Base-by-base conservation (phyloP, 345 rosid genomes). In the Psidium guajava region DNA sequence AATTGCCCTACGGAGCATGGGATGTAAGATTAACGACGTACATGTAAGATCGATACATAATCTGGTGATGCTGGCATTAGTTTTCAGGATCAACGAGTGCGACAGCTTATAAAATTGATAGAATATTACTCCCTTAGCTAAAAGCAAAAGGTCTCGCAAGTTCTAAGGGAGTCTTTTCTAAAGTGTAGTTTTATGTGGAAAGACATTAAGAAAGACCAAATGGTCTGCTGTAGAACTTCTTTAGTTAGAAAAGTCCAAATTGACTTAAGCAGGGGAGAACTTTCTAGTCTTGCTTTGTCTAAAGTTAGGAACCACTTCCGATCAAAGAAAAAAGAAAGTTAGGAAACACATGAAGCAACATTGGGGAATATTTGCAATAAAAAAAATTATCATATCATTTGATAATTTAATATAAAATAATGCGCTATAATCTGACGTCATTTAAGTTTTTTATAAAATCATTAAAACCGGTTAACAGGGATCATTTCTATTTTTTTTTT, bases 401-500 rank as follows among this genome's bases (percentile, higher is more conserved):
- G 7, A 4, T 16, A 0, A 16, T 69, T 69, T 64, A 64, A 5
- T 32, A 16, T 0, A 3, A 0, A 3, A 4, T 3, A 64, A 64
- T 0, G 16, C 18, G 4, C 32, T 32, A 27, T 16, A 1, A 64
- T 16, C 0, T 1, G 0, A 2, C 50, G 12, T 3, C 9, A 9
- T 9, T 49, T 49, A 32, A 64, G 32, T 8, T 20, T 15, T 36
- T 12, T 6, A 2, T 1, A 1, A 36, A 8, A 36, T 69, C 24
- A 32, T 36, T 18, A 18, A 61, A 22, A 36, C 9, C 24, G 24
- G 1, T 10, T 15, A 16, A 16, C 44, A 2, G 2, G 18, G 16
- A 18, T 16, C 77, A 36, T 69, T 18, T 36, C 24, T 11, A 36
- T 32, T 4, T 18, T 36, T 32, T 36, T 32, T 64, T 69, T 18